These are phyloP conservation scores for Hydnomerulius pinastri DNA, from an alignment of 768 basidiomycete genomes.

Conservation along the genomic window DNA sequence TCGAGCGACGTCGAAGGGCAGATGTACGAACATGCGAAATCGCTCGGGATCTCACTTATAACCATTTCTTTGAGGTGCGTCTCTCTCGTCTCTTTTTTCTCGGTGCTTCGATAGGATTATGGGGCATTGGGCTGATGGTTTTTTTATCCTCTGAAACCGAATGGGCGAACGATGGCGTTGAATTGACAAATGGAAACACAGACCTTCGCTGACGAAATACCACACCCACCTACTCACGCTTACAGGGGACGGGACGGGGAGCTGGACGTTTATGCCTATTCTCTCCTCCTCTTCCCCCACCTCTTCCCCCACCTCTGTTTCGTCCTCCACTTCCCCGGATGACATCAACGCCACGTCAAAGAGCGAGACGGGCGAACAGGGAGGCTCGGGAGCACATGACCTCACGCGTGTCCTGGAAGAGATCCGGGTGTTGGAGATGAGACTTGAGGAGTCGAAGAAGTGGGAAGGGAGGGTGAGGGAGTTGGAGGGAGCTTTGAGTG, in stretches of 20 bases:
- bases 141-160: no score
- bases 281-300: conserved; percentile 20
- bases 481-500: conserved; percentile 27
- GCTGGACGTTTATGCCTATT: conserved; percentile 71
- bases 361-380: neutral
- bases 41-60: conserved; percentile 86
- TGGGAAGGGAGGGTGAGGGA: conserved; percentile 31
- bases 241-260: conserved; percentile 65
- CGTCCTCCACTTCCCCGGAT: neutral
- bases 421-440: conserved; percentile 24
- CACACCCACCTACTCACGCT: conserved; percentile 86
- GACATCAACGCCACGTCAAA: neutral
- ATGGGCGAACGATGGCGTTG: no score
- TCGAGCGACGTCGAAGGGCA: conserved; percentile 94
- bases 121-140: no score
- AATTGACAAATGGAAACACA: no score
- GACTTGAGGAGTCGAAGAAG: conserved; percentile 22
- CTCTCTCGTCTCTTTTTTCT: neutral
- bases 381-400: conserved; percentile 10
- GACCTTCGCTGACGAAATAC: conserved; percentile 86
- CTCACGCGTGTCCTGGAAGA: conserved; percentile 30
- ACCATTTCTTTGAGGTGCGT: conserved; percentile 85
- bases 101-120: no score
- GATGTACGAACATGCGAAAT: conserved; percentile 94
- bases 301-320: neutral